A percentile compares a stretch with the other conserved stretches of the same genome.
phyloP scores from a whole-genome alignment of 805 yeast species.

The Candida methanosorbosa region DNA sequence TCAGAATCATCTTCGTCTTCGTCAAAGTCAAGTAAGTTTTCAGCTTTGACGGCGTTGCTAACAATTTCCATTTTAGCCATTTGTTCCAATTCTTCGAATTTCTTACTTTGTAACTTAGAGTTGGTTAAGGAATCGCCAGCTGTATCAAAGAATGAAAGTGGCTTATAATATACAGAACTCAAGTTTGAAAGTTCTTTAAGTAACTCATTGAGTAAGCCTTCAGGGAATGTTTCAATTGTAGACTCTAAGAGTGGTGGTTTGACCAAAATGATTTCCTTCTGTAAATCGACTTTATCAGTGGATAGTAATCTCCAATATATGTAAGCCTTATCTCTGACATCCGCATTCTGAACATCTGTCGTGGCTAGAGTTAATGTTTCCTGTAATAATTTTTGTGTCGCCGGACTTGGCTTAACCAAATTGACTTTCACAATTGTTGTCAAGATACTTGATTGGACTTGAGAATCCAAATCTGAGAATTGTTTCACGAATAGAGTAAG shows the following conservation, averaged over 20 bases:
- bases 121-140: constrained; percentile 10
- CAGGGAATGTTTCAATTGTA: constrained; percentile 65
- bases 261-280: constrained; percentile 47
- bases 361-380: constrained; percentile 54
- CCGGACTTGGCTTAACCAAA: constrained; percentile 22
- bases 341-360: constrained; percentile 59
- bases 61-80: constrained; percentile 72
- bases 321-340: constrained; percentile 73
- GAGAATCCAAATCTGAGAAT: constrained; percentile 51
- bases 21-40: constrained; percentile 80
- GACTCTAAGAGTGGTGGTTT: constrained; percentile 65
- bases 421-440: constrained; percentile 55
- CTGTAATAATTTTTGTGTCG: constrained; percentile 39
- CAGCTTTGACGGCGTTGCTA: constrained; percentile 51
- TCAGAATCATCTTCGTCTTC: constrained; percentile 32
- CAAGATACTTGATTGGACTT: constrained; percentile 50
- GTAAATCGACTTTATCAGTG: constrained; percentile 26
- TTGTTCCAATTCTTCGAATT: constrained; percentile 69
- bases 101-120: constrained; percentile 33
- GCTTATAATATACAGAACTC: constrained; percentile 85
- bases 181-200: constrained; percentile 73
- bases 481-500: constrained; percentile 37
- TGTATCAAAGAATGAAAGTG: constrained; percentile 52
- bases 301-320: constrained; percentile 75
- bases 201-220: constrained; percentile 57